A percentile compares a stretch with the other conserved stretches of the same genome.
These are phyloP conservation scores for Cyberlindnera mrakii DNA, from an alignment of 805 yeast genomes.

Conservation along the genomic window DNA sequence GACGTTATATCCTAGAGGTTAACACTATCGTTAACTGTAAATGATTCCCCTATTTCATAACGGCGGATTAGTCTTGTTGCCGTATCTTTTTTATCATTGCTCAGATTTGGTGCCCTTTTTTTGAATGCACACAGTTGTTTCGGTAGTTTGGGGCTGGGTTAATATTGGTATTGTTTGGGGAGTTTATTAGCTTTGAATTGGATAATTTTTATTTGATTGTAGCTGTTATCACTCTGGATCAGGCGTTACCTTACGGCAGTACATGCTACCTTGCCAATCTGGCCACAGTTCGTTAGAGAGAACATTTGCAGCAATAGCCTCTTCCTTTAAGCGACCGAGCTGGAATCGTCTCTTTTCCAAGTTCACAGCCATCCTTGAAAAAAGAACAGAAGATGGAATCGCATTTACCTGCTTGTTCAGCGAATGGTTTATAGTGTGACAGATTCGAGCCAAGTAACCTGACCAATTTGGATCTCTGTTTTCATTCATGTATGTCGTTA, in stretches of 20 bases:
- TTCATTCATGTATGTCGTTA: not conserved
- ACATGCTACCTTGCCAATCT: not conserved
- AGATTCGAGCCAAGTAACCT: not conserved
- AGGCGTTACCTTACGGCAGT: not conserved
- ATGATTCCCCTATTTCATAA: not conserved
- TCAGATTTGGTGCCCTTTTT: too few species aligned
- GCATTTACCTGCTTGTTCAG: not conserved
- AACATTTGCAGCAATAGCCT: too few species aligned
- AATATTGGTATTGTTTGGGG: too few species aligned
- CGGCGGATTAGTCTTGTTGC: too few species aligned
- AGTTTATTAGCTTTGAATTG: too few species aligned
- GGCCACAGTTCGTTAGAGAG: not conserved
- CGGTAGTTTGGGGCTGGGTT: too few species aligned
- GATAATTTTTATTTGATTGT: too few species aligned
- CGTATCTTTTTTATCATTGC: too few species aligned
- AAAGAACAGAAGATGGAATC: not conserved
- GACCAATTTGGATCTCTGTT: not conserved
- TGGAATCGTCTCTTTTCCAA: not conserved
- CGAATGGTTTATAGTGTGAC: not conserved
- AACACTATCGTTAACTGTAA: conserved; percentile 29
- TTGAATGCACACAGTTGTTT: too few species aligned
- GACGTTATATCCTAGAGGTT: conserved; percentile 43
- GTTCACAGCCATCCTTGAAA: not conserved
- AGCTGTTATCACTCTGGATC: too few species aligned
- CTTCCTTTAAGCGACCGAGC: not conserved